Percentiles rank a stretch among this genome's conserved stretches.
phyloP scores from a whole-genome alignment of 2,329 filamentous ascomycete species.

The Trichoderma atroviride region DNA sequence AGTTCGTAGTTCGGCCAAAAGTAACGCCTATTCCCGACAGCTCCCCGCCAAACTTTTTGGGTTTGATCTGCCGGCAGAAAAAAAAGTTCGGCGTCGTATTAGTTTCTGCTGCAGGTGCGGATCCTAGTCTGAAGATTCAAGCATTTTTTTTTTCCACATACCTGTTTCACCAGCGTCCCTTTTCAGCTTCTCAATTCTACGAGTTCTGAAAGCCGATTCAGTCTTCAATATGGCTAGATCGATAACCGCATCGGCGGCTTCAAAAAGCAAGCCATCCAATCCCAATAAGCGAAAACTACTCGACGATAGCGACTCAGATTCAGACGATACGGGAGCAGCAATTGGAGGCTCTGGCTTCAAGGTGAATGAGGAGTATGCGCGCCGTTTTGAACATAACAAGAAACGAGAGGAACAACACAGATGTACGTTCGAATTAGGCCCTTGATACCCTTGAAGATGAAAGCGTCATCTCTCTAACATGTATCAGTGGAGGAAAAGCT shows the following conservation, averaged over 20 bases:
- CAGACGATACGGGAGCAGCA: slow-evolving; percentile 46
- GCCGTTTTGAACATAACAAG: slow-evolving; percentile 94
- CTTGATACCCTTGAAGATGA: neutral
- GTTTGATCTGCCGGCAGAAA: slow-evolving; percentile 28
- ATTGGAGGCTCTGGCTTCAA: slow-evolving; percentile 61
- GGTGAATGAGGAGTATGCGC: slow-evolving; percentile 89
- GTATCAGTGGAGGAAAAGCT: slow-evolving; percentile 84
- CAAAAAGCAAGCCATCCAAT: slow-evolving; percentile 33
- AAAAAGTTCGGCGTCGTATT: slow-evolving; percentile 30
- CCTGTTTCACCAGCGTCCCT: neutral
- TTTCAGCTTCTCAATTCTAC: neutral
- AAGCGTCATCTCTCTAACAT: slow-evolving; percentile 23
- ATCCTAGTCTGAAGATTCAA: neutral
- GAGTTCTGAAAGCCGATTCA: slow-evolving; percentile 20
- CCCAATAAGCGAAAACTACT: slow-evolving; percentile 54
- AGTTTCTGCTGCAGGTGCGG: slow-evolving; percentile 14
- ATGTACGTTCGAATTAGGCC: slow-evolving; percentile 49
- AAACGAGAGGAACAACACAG: slow-evolving; percentile 85
- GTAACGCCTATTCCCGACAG: slow-evolving; percentile 28
- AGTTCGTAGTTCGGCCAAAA: slow-evolving; percentile 25
- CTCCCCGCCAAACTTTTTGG: slow-evolving; percentile 29
- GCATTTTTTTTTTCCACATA: slow-evolving; percentile 1
- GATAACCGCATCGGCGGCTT: slow-evolving; percentile 14
- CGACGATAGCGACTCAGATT: slow-evolving; percentile 58
- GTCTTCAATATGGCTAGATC: slow-evolving; percentile 29